phyloP scores from a whole-genome alignment of 2,329 filamentous ascomycete species.

The Fusarium tanahbumbuense region DNA sequence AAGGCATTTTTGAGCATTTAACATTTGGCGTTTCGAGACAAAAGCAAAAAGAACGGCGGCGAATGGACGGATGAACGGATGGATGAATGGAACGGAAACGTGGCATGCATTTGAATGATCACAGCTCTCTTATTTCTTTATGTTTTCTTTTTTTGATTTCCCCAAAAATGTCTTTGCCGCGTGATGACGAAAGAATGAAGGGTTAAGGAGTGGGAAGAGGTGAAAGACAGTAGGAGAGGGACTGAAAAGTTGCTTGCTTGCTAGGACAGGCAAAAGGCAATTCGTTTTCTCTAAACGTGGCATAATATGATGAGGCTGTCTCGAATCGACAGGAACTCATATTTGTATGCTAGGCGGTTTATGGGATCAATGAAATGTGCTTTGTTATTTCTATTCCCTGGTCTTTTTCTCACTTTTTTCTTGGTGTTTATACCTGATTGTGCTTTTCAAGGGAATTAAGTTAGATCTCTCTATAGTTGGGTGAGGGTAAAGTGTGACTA shows the following conservation, averaged over 20 bases:
- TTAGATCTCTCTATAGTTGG: conserved; percentile 1
- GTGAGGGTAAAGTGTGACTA: conserved; percentile 25
- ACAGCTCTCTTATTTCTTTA: conserved; percentile 45
- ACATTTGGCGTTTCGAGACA: conserved; percentile 48
- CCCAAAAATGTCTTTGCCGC: conserved; percentile 34
- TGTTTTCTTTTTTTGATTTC: conserved; percentile 38
- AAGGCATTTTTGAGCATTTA: conserved; percentile 46
- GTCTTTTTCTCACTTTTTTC: conserved; percentile 13
- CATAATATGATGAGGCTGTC: conserved; percentile 32
- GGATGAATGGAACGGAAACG: conserved; percentile 48
- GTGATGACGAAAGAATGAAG: conserved; percentile 25
- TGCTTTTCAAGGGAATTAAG: conserved; percentile 5
- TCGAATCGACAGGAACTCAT: conserved; percentile 16
- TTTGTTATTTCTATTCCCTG: conserved; percentile 26
- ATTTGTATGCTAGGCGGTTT: conserved; percentile 45
- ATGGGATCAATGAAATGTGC: conserved; percentile 47
- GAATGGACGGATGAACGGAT: conserved; percentile 48
- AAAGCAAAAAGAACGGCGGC: conserved; percentile 49
- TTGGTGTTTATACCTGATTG: conserved; percentile 14
- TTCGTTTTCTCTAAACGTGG: conserved; percentile 28
- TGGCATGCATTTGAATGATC: conserved; percentile 50
- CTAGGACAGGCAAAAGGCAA: conserved; percentile 11
- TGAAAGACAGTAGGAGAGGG: conserved; percentile 19
- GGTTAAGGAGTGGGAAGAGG: neutral
- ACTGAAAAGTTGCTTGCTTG: conserved; percentile 33